Base-by-base conservation (phyloP, 2,329 filamentous ascomycete genomes). In the Tympanopsis confertula region DNA sequence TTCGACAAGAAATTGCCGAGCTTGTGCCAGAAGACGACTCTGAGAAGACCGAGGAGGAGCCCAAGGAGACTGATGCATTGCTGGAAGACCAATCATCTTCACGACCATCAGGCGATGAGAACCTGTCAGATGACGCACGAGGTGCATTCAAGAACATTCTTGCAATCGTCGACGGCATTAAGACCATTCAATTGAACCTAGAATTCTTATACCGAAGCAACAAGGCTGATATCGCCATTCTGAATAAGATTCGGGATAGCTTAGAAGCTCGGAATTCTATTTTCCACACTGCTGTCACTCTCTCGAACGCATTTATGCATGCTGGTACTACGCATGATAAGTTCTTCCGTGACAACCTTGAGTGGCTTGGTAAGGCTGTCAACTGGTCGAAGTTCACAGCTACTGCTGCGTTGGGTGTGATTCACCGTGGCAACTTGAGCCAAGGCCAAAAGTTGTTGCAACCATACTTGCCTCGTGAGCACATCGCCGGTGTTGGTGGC, bases 311-410 rank as follows among this genome's bases (percentile, higher is more conserved):
- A 10, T 96, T 98, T 58, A 98, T 98, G 91, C 94, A 98, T 56
- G 88, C 94, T 38, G 93, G 91, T 41, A 98, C 91, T 1, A 95
- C 89, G 0, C 91, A 94, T 50, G 91, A 98, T 63, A 93, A 89
- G 53, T 98, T 98, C 65, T 96, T 98, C 76, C 77, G 93, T 5
- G 87, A 96, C 53, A 98, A 98, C 55, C 64, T 98, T 18, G 91
- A 98, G 47, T 98, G 91, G 91, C 66, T 98, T 3, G 88, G 89
- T 42, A 98, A 96, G 67, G 91, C 91, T 19, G 87, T 96, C 35
- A 98, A 98, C 65, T 98, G 91, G 91, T 95, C 88, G 43, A 98
- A 98, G 58, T 98, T 98, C 57, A 95, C 91, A 1, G 91, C 91
- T 13, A 98, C 91, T 4, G 91, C 91, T 40, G 91, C 91, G 5